Base-by-base conservation (phyloP, 371 early-diverging fungal species). In the Mucor saturninus region DNA sequence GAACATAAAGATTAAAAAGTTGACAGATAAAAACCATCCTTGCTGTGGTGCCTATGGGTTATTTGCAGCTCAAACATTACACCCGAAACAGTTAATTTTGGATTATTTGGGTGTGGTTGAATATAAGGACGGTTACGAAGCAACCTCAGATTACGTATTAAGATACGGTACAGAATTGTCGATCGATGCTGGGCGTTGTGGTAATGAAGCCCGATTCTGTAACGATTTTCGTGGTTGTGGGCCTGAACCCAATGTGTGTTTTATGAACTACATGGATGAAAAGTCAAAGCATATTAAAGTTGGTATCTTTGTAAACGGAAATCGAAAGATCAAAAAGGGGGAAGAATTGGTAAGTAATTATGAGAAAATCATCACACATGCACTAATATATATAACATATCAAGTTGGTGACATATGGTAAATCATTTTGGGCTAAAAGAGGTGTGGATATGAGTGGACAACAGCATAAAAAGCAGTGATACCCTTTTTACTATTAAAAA, bases 211-310 rank as follows among this genome's bases (percentile, higher is more conserved):
- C 8, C 59, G 84, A 2, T 83, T 83, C 56, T 75, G 78, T 58
- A 83, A 83, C 31, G 84, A 83, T 54, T 83, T 78, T 37, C 68
- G 84, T 31, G 84, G 84, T 7, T 70, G 81, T 59, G 79, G 76
- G 10, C 67, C 74, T 5, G 76, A 73, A 1, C 83, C 83, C 21
- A 83, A 83, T 57, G 83, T 83, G 1, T 82, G 83, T 37, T 82
- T 82, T 55, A 62, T 76, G 62, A 82, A 79, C 55, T 82, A 82
- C 53, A 65, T 77, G 68, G 80, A 82, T 51, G 77, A 77, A 50
- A 65, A 65, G 6, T 75, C 79, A 50, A 70, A 80, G 7, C 74
- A 73, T 26, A 76, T 82, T 29, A 74, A 74, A 30, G 75, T 82
- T 9, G 83, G 80, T 4, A 76, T 82, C 52, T 82, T 82, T 67